Percentiles rank a stretch among this genome's conserved stretches.
These are phyloP conservation scores for Nicotiana knightiana DNA, from an alignment of 257 asterid genomes.

Conservation along the genomic window DNA sequence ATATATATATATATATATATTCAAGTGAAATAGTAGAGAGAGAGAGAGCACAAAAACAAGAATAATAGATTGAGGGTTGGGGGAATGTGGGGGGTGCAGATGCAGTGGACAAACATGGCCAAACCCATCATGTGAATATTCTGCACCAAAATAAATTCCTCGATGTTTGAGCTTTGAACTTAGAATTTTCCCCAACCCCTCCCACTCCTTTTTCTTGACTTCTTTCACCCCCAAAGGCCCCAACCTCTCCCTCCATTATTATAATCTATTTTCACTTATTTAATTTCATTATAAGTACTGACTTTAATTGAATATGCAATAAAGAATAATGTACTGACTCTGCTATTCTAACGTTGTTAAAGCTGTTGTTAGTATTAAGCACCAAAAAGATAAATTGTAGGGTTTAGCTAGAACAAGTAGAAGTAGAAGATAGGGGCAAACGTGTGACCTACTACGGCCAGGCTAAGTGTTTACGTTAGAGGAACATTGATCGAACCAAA, in stretches of 20 bases:
- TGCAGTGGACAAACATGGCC: constrained; percentile 9
- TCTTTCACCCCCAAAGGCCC: background rate
- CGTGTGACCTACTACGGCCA: background rate
- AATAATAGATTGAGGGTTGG: background rate
- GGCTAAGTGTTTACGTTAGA: background rate
- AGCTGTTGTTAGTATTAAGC: background rate
- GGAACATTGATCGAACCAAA: background rate
- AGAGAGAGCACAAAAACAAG: background rate
- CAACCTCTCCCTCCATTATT: background rate
- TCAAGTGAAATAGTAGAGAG: too few species aligned
- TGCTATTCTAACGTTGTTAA: background rate
- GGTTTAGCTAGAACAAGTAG: background rate
- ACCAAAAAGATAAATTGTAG: background rate
- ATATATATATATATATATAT: too few species aligned
- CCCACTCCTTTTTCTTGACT: background rate
- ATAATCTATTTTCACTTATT: background rate
- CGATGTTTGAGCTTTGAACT: constrained; percentile 47
- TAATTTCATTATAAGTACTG: background rate
- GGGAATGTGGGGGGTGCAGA: constrained; percentile 3
- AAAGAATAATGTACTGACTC: background rate
- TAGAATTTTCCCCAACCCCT: background rate
- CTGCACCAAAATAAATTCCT: constrained; percentile 33
- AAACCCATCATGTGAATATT: constrained; percentile 38
- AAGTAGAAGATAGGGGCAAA: background rate
- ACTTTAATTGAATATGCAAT: background rate